Evolutionary conservation across 768 basidiomycete genomes (phyloP).

Genomic region (Clitopilus passeckerianus): DNA sequence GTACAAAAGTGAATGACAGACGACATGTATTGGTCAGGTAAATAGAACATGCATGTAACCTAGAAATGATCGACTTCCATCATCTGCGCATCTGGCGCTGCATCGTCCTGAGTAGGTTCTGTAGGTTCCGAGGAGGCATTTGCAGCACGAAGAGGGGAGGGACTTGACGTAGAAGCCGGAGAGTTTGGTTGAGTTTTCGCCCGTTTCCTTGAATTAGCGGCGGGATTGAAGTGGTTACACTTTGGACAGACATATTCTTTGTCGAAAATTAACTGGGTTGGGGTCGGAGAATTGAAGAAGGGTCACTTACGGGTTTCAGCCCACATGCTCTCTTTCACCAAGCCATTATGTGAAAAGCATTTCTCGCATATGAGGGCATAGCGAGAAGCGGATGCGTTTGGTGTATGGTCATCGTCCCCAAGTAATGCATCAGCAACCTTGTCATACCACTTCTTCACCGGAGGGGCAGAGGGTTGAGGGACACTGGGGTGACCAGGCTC

Average conservation of each 20-base stretch:
- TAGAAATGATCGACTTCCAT: slow-evolving; percentile 28
- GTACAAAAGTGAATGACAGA: no score
- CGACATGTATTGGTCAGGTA: background rate
- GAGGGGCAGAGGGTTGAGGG: slow-evolving; percentile 34
- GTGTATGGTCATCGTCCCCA: slow-evolving; percentile 62
- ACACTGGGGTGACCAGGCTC: background rate
- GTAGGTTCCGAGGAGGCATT: slow-evolving; percentile 8
- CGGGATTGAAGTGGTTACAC: slow-evolving; percentile 78
- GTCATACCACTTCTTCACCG: slow-evolving; percentile 81
- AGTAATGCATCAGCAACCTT: slow-evolving; percentile 83
- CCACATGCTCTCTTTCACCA: slow-evolving; percentile 80
- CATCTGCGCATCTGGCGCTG: slow-evolving; percentile 17
- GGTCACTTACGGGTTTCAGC: slow-evolving; percentile 70
- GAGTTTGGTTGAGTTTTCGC: slow-evolving; percentile 16
- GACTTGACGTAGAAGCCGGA: slow-evolving; percentile 7
- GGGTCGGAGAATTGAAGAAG: background rate
- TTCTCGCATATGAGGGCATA: slow-evolving; percentile 88
- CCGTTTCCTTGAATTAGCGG: slow-evolving; percentile 30
- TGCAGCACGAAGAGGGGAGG: background rate
- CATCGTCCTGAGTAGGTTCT: slow-evolving; percentile 15
- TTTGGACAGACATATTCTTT: slow-evolving; percentile 84
- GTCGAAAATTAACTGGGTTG: background rate
- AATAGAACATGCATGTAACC: background rate
- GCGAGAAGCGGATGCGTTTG: slow-evolving; percentile 40
- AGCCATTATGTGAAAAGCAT: slow-evolving; percentile 85